These are phyloP conservation scores for Scheffersomyces ergatensis DNA, from an alignment of 805 yeast genomes.

Conservation along the genomic window DNA sequence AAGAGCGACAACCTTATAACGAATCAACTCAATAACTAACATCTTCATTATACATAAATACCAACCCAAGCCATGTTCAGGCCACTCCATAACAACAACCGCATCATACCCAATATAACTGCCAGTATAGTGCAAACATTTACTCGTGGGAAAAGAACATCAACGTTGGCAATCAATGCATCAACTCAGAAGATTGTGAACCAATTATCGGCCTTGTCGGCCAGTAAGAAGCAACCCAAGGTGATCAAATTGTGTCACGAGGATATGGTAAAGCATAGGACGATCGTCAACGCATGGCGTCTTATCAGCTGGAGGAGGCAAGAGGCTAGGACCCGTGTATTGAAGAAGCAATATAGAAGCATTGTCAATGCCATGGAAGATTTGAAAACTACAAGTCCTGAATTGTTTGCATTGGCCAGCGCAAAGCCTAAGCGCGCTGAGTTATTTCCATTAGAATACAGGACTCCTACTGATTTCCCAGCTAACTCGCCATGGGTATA, in stretches of 20 bases:
- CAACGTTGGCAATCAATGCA: constrained; percentile 23
- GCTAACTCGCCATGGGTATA: constrained; percentile 78
- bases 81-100: too few species aligned
- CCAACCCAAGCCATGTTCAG: too few species aligned
- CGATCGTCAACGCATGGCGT: constrained; percentile 83
- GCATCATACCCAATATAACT: too few species aligned
- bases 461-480: constrained; percentile 89
- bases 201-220: constrained; percentile 80
- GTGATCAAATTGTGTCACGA: constrained; percentile 72
- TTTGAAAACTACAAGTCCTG: constrained; percentile 50
- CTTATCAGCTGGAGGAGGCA: constrained; percentile 54
- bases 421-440: constrained; percentile 36
- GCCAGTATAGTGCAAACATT: neutral
- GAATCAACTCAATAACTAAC: too few species aligned
- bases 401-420: constrained; percentile 63
- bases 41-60: too few species aligned
- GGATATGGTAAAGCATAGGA: constrained; percentile 80
- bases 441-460: constrained; percentile 76
- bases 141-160: constrained; percentile 17
- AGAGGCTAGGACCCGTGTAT: constrained; percentile 33
- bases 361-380: constrained; percentile 73
- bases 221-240: constrained; percentile 84
- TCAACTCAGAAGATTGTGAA: constrained; percentile 44
- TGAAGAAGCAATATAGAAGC: constrained; percentile 60
- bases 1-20: too few species aligned